Percentiles rank a stretch among this genome's conserved stretches.
phyloP scores from a whole-genome alignment of 2,329 filamentous ascomycete genomes.

The Aspergillus sergii region DNA sequence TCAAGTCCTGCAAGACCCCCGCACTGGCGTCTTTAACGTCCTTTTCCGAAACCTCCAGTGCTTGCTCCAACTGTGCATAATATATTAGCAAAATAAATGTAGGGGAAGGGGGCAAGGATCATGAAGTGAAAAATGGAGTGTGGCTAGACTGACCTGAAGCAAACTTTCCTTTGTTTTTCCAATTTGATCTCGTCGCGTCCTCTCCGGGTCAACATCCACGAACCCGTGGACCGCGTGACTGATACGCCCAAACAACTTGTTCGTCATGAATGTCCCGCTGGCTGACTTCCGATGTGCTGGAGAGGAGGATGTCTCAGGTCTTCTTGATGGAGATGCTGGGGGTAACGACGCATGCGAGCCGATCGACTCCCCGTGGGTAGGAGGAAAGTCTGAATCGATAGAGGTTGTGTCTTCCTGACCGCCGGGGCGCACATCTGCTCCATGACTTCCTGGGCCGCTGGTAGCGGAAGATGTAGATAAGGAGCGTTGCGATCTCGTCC shows the following conservation, averaged over 20 bases:
- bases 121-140: not conserved
- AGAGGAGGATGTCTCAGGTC: constrained; percentile 35
- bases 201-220: constrained; percentile 92
- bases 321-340: constrained; percentile 63
- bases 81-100: constrained; percentile 4
- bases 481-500: constrained; percentile 64
- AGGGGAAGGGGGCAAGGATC: not conserved
- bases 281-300: constrained; percentile 74
- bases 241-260: constrained; percentile 88
- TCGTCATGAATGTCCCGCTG: constrained; percentile 89
- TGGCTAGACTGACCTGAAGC: constrained; percentile 50
- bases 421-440: constrained; percentile 54
- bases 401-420: constrained; percentile 78
- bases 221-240: constrained; percentile 96
- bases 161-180: constrained; percentile 93
- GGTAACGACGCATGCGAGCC: constrained; percentile 67
- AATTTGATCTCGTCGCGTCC: constrained; percentile 88
- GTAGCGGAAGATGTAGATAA: constrained; percentile 57
- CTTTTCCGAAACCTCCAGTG: constrained; percentile 80
- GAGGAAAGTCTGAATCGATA: constrained; percentile 94
- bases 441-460: constrained; percentile 44
- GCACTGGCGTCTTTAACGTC: constrained; percentile 92
- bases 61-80: constrained; percentile 75
- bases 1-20: constrained; percentile 85
- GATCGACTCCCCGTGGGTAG: constrained; percentile 75